Percentiles rank a stretch among this genome's conserved stretches.
phyloP scores from a whole-genome alignment of 1,139 yeast genomes.

The Debaryomyces fabryi region DNA sequence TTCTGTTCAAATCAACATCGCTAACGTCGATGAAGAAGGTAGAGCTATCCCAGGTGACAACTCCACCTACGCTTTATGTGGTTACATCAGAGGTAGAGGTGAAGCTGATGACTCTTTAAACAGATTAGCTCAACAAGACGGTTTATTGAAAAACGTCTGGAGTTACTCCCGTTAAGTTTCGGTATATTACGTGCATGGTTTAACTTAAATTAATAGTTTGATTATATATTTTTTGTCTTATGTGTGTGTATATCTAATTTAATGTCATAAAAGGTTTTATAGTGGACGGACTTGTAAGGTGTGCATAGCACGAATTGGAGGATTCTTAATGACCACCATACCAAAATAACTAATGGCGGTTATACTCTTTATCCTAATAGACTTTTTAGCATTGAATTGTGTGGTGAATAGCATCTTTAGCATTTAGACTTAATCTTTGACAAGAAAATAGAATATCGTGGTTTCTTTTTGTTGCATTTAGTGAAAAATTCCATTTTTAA shows the following conservation, averaged over 20 bases:
- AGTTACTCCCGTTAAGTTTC: slow-evolving; percentile 91
- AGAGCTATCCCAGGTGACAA: slow-evolving; percentile 89
- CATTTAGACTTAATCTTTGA: background rate
- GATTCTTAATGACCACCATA: background rate
- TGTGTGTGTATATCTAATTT: slow-evolving; percentile 23
- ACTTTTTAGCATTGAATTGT: background rate
- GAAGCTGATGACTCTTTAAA: slow-evolving; percentile 99
- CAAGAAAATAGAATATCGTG: background rate
- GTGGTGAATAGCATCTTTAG: background rate
- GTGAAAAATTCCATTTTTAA: background rate
- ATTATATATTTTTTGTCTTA: slow-evolving; percentile 14
- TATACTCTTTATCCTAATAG: background rate
- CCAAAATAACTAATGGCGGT: background rate
- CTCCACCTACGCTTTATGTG: slow-evolving; percentile 96
- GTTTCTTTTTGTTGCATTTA: background rate
- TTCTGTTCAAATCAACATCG: slow-evolving; percentile 78
- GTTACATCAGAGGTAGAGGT: slow-evolving; percentile 78
- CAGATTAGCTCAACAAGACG: slow-evolving; percentile 99
- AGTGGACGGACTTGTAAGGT: background rate
- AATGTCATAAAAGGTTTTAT: slow-evolving; percentile 16
- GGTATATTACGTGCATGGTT: slow-evolving; percentile 12
- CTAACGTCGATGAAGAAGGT: slow-evolving; percentile 84
- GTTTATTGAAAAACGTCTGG: slow-evolving; percentile 98
- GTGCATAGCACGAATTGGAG: slow-evolving; percentile 2
- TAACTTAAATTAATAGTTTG: slow-evolving; percentile 9